A percentile compares a stretch with the other conserved stretches of the same genome.
Evolutionary conservation across 768 basidiomycete genomes (phyloP).

Genomic region (Mycena filopes): DNA sequence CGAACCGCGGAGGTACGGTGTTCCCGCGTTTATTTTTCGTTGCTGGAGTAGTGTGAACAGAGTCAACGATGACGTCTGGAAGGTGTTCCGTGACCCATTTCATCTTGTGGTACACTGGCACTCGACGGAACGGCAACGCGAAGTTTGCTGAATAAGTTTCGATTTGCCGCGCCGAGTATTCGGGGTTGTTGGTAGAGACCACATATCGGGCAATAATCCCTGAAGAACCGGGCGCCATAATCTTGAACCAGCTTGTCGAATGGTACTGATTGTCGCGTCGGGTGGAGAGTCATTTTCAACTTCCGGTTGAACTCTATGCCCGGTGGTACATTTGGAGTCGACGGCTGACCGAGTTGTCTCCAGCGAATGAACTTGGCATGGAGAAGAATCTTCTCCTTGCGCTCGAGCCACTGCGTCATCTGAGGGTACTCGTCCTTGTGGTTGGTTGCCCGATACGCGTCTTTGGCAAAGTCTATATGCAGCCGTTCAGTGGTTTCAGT

Average conservation of each 20-base stretch:
- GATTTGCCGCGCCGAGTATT: not conserved
- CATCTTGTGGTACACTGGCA: constrained; percentile 4
- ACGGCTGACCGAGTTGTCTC: too few species aligned
- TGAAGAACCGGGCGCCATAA: constrained; percentile 1
- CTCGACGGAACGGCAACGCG: not conserved
- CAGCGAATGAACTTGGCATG: too few species aligned
- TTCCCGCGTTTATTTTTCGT: not conserved
- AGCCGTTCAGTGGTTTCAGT: too few species aligned
- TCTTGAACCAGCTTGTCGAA: not conserved
- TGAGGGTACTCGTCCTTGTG: too few species aligned
- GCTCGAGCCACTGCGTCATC: too few species aligned
- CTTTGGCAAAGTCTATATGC: too few species aligned
- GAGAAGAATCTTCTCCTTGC: too few species aligned
- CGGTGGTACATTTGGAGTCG: too few species aligned
- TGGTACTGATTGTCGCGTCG: not conserved
- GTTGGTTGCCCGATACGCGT: too few species aligned
- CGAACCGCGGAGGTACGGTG: not conserved
- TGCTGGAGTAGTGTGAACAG: not conserved
- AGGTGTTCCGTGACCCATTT: not conserved
- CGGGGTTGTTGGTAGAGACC: not conserved
- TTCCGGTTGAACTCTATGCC: not conserved
- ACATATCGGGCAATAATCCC: constrained; percentile 4
- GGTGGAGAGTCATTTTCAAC: not conserved
- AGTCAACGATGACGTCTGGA: not conserved
- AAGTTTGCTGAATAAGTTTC: constrained; percentile 1